Base-by-base conservation (phyloP, 768 basidiomycete species). In the Termitomyces sp. region DNA sequence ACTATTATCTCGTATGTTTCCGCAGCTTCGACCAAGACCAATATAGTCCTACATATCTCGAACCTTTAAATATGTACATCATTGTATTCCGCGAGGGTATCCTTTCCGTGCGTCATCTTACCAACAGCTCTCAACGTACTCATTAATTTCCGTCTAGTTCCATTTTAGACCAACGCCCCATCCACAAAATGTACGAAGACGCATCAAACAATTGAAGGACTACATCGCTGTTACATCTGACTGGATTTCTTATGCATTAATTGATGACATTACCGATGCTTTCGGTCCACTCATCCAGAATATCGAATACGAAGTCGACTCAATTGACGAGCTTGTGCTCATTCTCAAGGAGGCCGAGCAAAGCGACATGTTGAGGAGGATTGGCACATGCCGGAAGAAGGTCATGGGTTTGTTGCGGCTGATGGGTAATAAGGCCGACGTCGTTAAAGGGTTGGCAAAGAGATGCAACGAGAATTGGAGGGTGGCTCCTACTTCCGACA, bases 351-450 rank as follows among this genome's bases (percentile, higher is more conserved):
- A 95, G 68, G 86, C 91, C 1, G 94, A 95, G 73, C 95, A 98
- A 75, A 96, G 88, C 64, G 97, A 99, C 77, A 99, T 99, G 97
- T 77, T 99, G 66, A 79, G 96, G 65, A 79, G 96, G 66, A 99
- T 98, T 67, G 97, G 97, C 36, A 97, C 93, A 0, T 98, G 97
- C 70, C 82, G 97, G 61, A 99, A 98, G 82, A 98, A 99, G 75
- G 97, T 99, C 64, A 98, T 99, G 97, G 97, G 97, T 18, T 74
- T 99, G 32, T 72, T 99, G 57, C 77, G 97, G 63, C 76, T 99
- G 56, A 98, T 99, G 96, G 97, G 97, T 28, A 98, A 97, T 75
- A 99, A 99, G 77, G 97, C 97, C 56, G 97, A 99, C 71, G 97
- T 99, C 63, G 97, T 99, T 63, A 99, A 99, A 71, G 97, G 97